Conservation (phyloP, 1,284 basidiomycete genomes). For the Sanghuangporus sanghuang region DNA sequence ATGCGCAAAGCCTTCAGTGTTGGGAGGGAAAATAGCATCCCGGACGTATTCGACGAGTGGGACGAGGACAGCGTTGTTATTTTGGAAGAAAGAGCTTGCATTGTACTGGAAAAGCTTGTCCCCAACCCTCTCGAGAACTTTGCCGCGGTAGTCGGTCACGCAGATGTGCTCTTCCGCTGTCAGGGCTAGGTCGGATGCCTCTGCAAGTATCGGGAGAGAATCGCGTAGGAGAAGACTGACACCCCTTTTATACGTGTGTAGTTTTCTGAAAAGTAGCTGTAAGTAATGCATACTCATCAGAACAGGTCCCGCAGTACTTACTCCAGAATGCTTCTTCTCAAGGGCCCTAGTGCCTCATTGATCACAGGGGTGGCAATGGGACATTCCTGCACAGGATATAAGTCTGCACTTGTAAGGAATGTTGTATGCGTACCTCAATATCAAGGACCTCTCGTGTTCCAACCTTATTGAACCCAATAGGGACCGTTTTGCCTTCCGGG, state of each 20-base stretch:
- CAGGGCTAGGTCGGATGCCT: slow-evolving; percentile 26
- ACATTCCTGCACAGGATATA: slow-evolving; percentile 63
- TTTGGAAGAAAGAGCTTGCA: slow-evolving; percentile 94
- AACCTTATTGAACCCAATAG: slow-evolving; percentile 88
- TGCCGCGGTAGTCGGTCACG: slow-evolving; percentile 78
- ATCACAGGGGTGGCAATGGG: slow-evolving; percentile 85
- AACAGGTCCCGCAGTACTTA: slow-evolving; percentile 32
- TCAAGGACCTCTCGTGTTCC: slow-evolving; percentile 80
- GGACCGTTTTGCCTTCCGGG: slow-evolving; percentile 45
- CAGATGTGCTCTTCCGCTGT: slow-evolving; percentile 61
- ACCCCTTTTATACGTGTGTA: slow-evolving; percentile 80
- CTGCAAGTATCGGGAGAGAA: slow-evolving; percentile 47
- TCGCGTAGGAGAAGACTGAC: slow-evolving; percentile 92
- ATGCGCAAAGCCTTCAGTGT: slow-evolving; percentile 4
- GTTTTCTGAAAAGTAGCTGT: slow-evolving; percentile 50
- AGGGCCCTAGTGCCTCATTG: slow-evolving; percentile 61
- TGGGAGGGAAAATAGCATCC: slow-evolving; percentile 57
- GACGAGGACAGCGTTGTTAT: slow-evolving; percentile 91
- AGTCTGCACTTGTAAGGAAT: not conserved
- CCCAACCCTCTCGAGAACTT: slow-evolving; percentile 83
- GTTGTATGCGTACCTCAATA: slow-evolving; percentile 69
- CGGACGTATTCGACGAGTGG: slow-evolving; percentile 81
- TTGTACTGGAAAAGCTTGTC: slow-evolving; percentile 82
- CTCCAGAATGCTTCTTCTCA: slow-evolving; percentile 68
- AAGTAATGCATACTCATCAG: not conserved